These are phyloP conservation scores for Fusarium succisae DNA, from an alignment of 2,329 filamentous ascomycete species.

Conservation along the genomic window DNA sequence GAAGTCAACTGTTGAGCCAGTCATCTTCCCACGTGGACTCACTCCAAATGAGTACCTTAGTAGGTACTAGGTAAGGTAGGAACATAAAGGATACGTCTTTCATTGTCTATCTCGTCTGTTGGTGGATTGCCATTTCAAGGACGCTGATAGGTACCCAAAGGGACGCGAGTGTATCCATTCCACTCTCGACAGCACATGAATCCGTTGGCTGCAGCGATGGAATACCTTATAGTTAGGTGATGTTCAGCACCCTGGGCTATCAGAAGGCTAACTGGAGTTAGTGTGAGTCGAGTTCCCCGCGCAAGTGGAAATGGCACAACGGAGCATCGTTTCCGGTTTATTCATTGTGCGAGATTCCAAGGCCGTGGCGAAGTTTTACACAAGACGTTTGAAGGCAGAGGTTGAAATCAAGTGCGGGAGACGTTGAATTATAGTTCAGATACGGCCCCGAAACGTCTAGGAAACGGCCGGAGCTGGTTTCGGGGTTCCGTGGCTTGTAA, in stretches of 20 bases:
- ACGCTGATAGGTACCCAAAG: no score
- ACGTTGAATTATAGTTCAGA: conserved; percentile 33
- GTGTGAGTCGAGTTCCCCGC: conserved; percentile 5
- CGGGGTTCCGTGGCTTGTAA: conserved; percentile 9
- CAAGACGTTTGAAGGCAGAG: neutral
- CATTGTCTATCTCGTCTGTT: neutral
- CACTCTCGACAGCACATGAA: neutral
- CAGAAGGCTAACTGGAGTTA: conserved; percentile 7
- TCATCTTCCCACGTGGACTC: conserved; percentile 29
- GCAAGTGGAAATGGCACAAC: neutral
- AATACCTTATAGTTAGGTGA: neutral
- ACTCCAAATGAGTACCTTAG: neutral
- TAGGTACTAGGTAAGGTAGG: neutral
- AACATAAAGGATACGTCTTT: conserved; percentile 4
- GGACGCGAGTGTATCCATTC: neutral
- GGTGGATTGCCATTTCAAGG: neutral
- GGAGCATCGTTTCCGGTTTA: conserved; percentile 13
- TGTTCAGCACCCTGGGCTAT: neutral
- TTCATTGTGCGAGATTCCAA: neutral
- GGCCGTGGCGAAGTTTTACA: neutral
- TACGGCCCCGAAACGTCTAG: conserved; percentile 18
- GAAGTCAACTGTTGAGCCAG: conserved; percentile 2
- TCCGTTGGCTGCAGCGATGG: conserved; percentile 23
- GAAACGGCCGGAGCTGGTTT: conserved; percentile 21
- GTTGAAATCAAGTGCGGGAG: conserved; percentile 16